Conservation (phyloP, 140 eudicot species). For the Ambrosia hybrid region DNA sequence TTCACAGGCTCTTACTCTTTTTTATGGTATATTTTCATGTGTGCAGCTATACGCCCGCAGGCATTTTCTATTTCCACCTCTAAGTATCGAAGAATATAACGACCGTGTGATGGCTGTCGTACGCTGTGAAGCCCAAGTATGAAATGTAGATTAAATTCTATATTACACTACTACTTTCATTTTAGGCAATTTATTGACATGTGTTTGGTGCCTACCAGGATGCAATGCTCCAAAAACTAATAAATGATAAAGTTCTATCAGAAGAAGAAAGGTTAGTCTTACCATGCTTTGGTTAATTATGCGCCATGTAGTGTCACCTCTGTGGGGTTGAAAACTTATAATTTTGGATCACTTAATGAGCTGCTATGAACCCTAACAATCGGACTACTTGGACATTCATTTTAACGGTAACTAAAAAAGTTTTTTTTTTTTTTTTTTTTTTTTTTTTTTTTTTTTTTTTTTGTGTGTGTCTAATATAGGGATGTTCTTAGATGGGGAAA, state of each 20-base stretch:
- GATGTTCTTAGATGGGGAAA: constrained; percentile 91
- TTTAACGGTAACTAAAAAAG: not conserved
- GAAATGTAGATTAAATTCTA: constrained; percentile 3
- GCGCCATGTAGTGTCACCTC: not conserved
- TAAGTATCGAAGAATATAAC: constrained; percentile 83
- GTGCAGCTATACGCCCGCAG: constrained; percentile 91
- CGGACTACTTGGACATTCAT: constrained; percentile 7
- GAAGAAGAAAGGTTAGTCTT: constrained; percentile 73
- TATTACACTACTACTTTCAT: not conserved
- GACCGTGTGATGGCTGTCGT: constrained; percentile 96
- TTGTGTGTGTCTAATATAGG: constrained; percentile 44
- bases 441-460: too few relatives aligned
- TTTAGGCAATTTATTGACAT: not conserved
- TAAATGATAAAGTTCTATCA: constrained; percentile 58
- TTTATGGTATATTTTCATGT: constrained; percentile 2
- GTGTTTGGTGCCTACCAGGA: constrained; percentile 60
- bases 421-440: not conserved
- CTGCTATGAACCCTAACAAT: too few relatives aligned
- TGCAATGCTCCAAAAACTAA: constrained; percentile 81
- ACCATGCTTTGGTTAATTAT: constrained; percentile 11
- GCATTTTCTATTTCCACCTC: constrained; percentile 87
- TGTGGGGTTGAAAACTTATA: too few relatives aligned
- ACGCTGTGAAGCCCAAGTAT: constrained; percentile 93
- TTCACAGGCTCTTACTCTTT: not conserved
- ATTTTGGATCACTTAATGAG: too few relatives aligned